Conservation (phyloP, 768 basidiomycete species). For the Lanmaoa pseudosensibilis region DNA sequence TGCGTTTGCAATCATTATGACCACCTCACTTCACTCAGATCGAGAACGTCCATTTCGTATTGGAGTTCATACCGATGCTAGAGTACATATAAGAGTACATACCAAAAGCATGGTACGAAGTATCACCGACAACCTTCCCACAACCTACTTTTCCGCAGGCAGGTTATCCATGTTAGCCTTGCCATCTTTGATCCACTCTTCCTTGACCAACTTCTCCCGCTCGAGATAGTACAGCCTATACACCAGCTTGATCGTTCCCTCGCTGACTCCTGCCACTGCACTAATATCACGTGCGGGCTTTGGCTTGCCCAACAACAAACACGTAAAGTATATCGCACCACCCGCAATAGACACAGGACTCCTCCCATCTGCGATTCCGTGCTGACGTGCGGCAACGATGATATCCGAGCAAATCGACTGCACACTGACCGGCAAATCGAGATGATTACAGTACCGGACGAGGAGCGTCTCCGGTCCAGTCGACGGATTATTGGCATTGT, state of each 20-base stretch:
- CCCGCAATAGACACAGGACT: slow-evolving; percentile 99
- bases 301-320: slow-evolving; percentile 70
- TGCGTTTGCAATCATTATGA: no score
- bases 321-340: slow-evolving; percentile 92
- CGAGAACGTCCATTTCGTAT: slow-evolving; percentile 7
- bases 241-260: slow-evolving; percentile 91
- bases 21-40: no score
- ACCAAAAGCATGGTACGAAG: slow-evolving; percentile 18
- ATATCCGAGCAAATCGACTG: slow-evolving; percentile 84
- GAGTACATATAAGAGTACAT: slow-evolving; percentile 20
- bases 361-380: slow-evolving; percentile 90
- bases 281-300: slow-evolving; percentile 87
- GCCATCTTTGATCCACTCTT: slow-evolving; percentile 82
- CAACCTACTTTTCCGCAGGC: slow-evolving; percentile 24
- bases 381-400: slow-evolving; percentile 73
- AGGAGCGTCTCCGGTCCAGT: slow-evolving; percentile 84
- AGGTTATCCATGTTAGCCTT: slow-evolving; percentile 50
- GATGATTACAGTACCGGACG: slow-evolving; percentile 91
- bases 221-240: slow-evolving; percentile 76
- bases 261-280: slow-evolving; percentile 89
- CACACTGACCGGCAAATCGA: slow-evolving; percentile 79
- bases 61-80: slow-evolving; percentile 11
- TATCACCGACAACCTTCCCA: not conserved
- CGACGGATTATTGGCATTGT: slow-evolving; percentile 39
- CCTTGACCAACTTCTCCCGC: slow-evolving; percentile 76